Evolutionary conservation across 257 asterid species (phyloP).

Genomic region (Asclepias syriaca): DNA sequence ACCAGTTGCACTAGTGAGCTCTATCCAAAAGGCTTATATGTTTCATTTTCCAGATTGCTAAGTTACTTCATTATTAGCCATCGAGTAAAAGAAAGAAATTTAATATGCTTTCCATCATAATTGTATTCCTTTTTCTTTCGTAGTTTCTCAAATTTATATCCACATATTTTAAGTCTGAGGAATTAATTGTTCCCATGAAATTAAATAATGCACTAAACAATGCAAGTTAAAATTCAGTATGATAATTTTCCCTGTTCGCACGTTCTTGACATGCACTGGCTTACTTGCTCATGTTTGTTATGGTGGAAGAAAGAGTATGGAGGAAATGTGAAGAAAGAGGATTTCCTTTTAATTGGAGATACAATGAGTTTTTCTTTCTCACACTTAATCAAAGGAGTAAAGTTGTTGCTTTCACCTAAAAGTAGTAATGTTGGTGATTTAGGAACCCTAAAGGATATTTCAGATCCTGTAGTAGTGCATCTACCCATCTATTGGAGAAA

Average conservation of each 20-base stretch:
- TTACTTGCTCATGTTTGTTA: neutral
- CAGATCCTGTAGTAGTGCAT: too few relatives aligned
- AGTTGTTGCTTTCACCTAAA: neutral
- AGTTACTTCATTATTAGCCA: neutral
- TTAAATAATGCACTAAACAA: neutral
- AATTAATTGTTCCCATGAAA: neutral
- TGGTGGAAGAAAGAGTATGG: neutral
- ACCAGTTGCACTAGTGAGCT: too few relatives aligned
- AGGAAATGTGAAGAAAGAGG: neutral
- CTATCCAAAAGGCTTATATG: neutral
- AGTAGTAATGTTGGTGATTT: neutral
- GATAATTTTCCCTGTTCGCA: neutral
- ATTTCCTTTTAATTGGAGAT: neutral
- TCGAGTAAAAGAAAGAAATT: neutral
- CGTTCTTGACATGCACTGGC: neutral
- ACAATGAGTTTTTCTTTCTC: neutral
- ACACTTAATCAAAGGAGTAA: neutral
- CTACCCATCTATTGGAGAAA: too few relatives aligned
- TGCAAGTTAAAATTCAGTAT: neutral
- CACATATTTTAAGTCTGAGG: neutral
- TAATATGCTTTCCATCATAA: neutral
- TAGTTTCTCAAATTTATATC: too few relatives aligned
- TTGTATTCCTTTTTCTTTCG: neutral
- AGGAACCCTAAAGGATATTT: too few relatives aligned
- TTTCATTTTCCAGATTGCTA: neutral